Evolutionary conservation across 345 rosid genomes (phyloP).

Genomic region (Atalantia buxifolia): DNA sequence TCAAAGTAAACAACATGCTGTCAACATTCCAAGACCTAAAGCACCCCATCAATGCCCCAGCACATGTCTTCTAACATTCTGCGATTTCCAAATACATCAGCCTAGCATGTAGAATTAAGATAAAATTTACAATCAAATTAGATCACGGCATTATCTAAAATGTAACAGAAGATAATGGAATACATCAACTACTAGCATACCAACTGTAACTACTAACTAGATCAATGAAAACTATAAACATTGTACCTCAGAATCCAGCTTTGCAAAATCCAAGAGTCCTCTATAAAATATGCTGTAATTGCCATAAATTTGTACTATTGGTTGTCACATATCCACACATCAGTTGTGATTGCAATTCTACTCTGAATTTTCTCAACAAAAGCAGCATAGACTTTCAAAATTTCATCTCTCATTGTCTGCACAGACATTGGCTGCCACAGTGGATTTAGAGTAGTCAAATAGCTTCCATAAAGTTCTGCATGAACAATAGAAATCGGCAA

Average conservation of each 20-base stretch:
- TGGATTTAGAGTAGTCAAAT: background rate
- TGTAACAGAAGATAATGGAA: background rate
- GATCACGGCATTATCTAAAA: background rate
- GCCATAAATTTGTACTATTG: background rate
- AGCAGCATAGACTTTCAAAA: background rate
- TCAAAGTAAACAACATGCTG: background rate
- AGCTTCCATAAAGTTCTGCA: background rate
- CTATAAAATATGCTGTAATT: background rate
- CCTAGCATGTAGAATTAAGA: background rate
- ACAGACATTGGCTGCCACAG: background rate
- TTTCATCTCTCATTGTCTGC: background rate
- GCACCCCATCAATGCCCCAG: background rate
- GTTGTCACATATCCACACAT: background rate
- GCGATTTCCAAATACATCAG: background rate
- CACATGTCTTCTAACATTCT: background rate
- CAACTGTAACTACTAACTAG: background rate
- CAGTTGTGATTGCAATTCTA: background rate
- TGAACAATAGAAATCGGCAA: background rate
- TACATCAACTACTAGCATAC: background rate
- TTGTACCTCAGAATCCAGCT: background rate
- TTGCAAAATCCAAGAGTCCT: background rate
- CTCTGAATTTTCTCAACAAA: background rate
- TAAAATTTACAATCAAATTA: background rate
- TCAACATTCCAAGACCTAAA: background rate
- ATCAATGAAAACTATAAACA: background rate